Evolutionary conservation across 176 grass and related monocot genomes (phyloP), one percentile per base, ranked within the genome.

Genomic region (Rhynchospora pubera): DNA sequence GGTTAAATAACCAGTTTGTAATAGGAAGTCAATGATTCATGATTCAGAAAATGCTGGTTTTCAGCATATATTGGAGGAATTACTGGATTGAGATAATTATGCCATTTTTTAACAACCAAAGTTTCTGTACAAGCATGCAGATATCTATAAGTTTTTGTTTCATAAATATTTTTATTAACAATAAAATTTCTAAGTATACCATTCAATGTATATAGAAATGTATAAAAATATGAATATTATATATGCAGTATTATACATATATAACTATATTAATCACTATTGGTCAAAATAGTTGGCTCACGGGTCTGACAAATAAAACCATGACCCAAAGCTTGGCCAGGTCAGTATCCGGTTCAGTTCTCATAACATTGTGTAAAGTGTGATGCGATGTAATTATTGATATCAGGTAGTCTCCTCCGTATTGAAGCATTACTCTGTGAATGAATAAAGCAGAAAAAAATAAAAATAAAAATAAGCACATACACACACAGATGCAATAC

Each of bases 401-500:
- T 6, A 26, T 53, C 39, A 21, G 15, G 77, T 22, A 12, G 28
- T 18, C 32, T 46, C 45, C 69, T 80, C 46, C n/a, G 12, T 62
- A 75, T 9, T 23, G 69, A 39, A 75, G 22, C 22, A 43, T 60
- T 62, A 80, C 10, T 62, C 19, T 62, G n/a, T 69, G 19, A 56
- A 43, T 42, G 28, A 83, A 71, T 6, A 44, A 34, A 57, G 22
- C 21, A 18, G 26, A 56, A 79, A 44, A 79, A 77, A 28, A 28
- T 28, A 28, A 28, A 28, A 28, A 28, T 9, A 69, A 65, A 63
- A 52, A 81, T 6, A 79, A 62, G 14, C 1, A 22, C 34, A 5
- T 5, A 39, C 34, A 22, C 26, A 62, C 11, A 79, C 15, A 72
- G 47, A 91, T 61, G 14, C 57, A 64, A 82, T 93, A 97, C 95